A percentile compares a stretch with the other conserved stretches of the same genome.
Conservation (phyloP, 345 rosid species). For the Eutrema heterophyllum region DNA sequence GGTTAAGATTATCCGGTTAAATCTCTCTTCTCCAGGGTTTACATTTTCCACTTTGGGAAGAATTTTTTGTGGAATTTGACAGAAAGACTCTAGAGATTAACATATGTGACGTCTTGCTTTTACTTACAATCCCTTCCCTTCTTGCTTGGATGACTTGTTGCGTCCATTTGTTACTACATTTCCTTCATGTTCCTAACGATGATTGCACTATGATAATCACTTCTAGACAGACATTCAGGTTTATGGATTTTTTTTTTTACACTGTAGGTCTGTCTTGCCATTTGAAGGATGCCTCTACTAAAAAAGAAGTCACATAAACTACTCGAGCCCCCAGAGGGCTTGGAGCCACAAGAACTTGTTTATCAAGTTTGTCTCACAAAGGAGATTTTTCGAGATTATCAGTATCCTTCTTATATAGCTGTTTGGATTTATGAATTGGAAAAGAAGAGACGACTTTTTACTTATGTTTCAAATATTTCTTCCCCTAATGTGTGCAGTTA, state of each 20-base stretch:
- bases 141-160: background rate
- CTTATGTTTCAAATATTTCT: background rate
- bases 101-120: background rate
- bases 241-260: background rate
- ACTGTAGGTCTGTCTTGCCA: background rate
- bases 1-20: background rate
- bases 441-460: background rate
- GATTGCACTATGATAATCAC: background rate
- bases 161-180: background rate
- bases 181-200: background rate
- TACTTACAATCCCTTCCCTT: background rate
- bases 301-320: slow-evolving; percentile 63
- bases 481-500: background rate
- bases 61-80: background rate
- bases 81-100: background rate
- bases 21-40: background rate
- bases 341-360: slow-evolving; percentile 67
- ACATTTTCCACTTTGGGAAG: background rate
- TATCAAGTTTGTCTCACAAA: slow-evolving; percentile 93
- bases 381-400: slow-evolving; percentile 79
- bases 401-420: slow-evolving; percentile 56
- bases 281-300: slow-evolving; percentile 67
- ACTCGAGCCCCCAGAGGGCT: slow-evolving; percentile 57
- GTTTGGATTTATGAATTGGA: background rate
- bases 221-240: background rate